Conservation (phyloP, 352 stramenopile species). For the Pythium sukuiense region DNA sequence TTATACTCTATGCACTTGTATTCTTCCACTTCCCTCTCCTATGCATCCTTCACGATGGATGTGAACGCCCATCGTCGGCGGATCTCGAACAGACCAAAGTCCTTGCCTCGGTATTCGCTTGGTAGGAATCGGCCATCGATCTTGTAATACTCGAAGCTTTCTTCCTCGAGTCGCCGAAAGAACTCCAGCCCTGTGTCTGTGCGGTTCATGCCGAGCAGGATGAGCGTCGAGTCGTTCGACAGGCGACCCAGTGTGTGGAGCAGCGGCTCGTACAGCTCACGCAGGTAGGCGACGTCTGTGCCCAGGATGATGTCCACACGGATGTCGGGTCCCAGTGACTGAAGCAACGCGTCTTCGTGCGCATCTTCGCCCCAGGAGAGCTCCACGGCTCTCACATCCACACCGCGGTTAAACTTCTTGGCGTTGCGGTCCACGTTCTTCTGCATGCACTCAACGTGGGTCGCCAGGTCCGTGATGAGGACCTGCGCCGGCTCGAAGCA, state of each 20-base stretch:
- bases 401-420: constrained; percentile 23
- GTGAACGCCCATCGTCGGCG: constrained; percentile 24
- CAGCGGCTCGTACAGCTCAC: constrained; percentile 74
- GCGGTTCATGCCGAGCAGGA: constrained; percentile 77
- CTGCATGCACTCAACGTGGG: constrained; percentile 56
- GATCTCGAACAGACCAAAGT: constrained; percentile 84
- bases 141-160: constrained; percentile 86
- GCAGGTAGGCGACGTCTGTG: constrained; percentile 78
- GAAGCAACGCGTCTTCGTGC: constrained; percentile 50
- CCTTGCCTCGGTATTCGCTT: constrained; percentile 59
- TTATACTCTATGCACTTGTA: neutral
- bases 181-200: constrained; percentile 63
- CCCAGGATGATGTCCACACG: constrained; percentile 73
- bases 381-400: constrained; percentile 57
- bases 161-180: constrained; percentile 64
- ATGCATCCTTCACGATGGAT: constrained; percentile 2
- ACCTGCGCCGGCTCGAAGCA: constrained; percentile 63
- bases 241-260: constrained; percentile 60
- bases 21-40: neutral
- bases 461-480: constrained; percentile 65
- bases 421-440: constrained; percentile 61
- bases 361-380: constrained; percentile 50
- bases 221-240: constrained; percentile 40
- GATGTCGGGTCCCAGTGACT: constrained; percentile 28
- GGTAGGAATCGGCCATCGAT: constrained; percentile 60